Base-by-base conservation (phyloP, 257 asterid species). In the Solanum gracilifrons region DNA sequence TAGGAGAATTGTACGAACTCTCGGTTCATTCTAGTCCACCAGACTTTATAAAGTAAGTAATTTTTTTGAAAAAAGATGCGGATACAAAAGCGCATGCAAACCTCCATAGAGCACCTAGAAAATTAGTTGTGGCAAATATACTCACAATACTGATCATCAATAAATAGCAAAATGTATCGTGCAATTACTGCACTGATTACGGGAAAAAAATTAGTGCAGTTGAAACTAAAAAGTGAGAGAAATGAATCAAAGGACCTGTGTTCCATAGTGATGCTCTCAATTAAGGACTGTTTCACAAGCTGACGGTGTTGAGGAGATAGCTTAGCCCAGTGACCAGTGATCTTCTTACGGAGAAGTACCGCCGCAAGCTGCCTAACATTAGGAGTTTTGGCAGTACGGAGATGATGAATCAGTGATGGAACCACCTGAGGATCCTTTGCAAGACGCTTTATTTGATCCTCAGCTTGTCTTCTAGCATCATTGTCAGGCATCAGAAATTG, bases 391-490 rank as follows among this genome's bases (percentile, higher is more conserved):
- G 99, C 99, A 8, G 99, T 97, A 83, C 99, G 99, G 48, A 97
- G 98, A 89, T 95, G 99, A 87, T 97, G 98, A 21, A 92, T 87
- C 5, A 97, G 91, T 41, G 99, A 96, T n/a, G 99, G 98, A 10
- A 97, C 98, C 88, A 97, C 99, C 95, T 95, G 96, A 18, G 99
- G 99, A 90, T 97, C 99, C 97, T 97, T 97, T 2, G 98, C 92
- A 68, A 95, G 87, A 20, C 99, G 96, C 94, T 95, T 97, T 76
- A 97, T 97, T 90, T 97, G 99, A 85, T 97, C 99, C 93, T 97
- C 99, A 35, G 99, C 98, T 92, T 97, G 98, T 60, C 99, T 94
- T 71, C 98, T 91, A n/a, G 98, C 98, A 82, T 97, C 99, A 85
- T 97, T 97, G 90, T 97, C 98, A 88, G 99, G 99, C 99, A 97